A percentile compares a stretch with the other conserved stretches of the same genome.
Conservation (phyloP, 495 filamentous ascomycete genomes). For the Penicillium samsonianum region DNA sequence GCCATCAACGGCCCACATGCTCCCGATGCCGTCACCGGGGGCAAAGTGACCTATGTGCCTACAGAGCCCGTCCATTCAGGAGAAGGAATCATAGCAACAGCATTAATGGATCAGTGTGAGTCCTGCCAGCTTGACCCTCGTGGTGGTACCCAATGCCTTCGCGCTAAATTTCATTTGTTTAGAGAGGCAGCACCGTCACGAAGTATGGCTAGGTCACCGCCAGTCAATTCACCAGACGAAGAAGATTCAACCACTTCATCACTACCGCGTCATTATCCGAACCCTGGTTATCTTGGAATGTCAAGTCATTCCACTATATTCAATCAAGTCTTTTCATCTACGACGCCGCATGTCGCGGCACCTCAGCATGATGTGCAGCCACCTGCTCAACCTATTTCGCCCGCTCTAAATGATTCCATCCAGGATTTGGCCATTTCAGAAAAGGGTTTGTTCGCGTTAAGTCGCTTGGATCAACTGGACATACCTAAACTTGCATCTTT, state of each 20-base stretch:
- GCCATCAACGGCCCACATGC: conserved; percentile 40
- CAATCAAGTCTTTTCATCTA: conserved; percentile 33
- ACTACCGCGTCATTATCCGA: conserved; percentile 34
- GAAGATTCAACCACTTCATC: conserved; percentile 13
- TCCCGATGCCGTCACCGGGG: conserved; percentile 34
- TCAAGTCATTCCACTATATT: conserved; percentile 44
- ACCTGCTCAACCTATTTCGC: neutral
- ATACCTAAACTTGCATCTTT: conserved; percentile 30
- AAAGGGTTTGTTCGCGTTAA: conserved; percentile 18
- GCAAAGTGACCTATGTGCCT: conserved; percentile 30
- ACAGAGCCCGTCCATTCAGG: conserved; percentile 42
- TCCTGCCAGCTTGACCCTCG: too few relatives aligned
- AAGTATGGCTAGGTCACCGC: neutral
- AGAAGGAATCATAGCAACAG: conserved; percentile 20
- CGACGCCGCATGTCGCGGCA: too few relatives aligned
- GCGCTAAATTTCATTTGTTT: too few relatives aligned
- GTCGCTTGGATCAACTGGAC: conserved; percentile 29
- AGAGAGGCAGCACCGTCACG: neutral
- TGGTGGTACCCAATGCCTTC: too few relatives aligned
- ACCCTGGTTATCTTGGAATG: conserved; percentile 44
- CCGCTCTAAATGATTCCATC: neutral
- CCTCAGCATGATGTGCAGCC: neutral
- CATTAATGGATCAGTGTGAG: conserved; percentile 1
- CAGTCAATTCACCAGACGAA: conserved; percentile 3
- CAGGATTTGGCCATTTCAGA: neutral